A percentile compares a stretch with the other conserved stretches of the same genome.
phyloP scores from a whole-genome alignment of 306 rosid genomes.

The Echinosophora koreensis region DNA sequence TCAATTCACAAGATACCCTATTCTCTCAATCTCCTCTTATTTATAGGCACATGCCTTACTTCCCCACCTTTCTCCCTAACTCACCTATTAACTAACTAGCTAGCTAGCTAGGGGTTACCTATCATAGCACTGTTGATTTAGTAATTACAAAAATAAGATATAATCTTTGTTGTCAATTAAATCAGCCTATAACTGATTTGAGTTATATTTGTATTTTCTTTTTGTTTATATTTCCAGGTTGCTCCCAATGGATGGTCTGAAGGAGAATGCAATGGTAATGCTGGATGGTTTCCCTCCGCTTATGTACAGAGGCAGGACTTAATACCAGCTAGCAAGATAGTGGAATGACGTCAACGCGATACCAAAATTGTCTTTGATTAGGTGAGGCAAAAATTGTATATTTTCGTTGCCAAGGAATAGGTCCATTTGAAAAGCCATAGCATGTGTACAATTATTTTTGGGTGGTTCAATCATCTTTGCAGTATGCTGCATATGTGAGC shows the following conservation, averaged over 20 bases:
- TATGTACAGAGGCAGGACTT: conserved; percentile 77
- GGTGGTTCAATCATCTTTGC: conserved; percentile 46
- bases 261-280: conserved; percentile 81
- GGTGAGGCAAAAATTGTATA: conserved; percentile 51
- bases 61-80: too few relatives aligned
- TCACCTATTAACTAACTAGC: too few relatives aligned
- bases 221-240: conserved; percentile 54
- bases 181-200: conserved; percentile 1
- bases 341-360: conserved; percentile 43
- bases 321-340: conserved; percentile 57
- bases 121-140: conserved; percentile 15
- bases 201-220: conserved; percentile 9
- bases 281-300: conserved; percentile 98
- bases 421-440: conserved; percentile 37
- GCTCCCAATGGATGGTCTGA: conserved; percentile 89
- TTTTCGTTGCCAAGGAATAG: conserved; percentile 41
- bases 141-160: background rate
- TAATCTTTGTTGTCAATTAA: conserved; percentile 29
- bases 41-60: too few relatives aligned
- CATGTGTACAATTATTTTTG: conserved; percentile 34
- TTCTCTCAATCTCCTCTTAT: too few relatives aligned
- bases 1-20: too few relatives aligned
- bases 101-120: too few relatives aligned
- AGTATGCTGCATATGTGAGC: conserved; percentile 47
- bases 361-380: conserved; percentile 38